Evolutionary conservation across 169 alveolate species (phyloP), one percentile per base, ranked within the genome.

Genomic region (Plasmodium adleri): DNA sequence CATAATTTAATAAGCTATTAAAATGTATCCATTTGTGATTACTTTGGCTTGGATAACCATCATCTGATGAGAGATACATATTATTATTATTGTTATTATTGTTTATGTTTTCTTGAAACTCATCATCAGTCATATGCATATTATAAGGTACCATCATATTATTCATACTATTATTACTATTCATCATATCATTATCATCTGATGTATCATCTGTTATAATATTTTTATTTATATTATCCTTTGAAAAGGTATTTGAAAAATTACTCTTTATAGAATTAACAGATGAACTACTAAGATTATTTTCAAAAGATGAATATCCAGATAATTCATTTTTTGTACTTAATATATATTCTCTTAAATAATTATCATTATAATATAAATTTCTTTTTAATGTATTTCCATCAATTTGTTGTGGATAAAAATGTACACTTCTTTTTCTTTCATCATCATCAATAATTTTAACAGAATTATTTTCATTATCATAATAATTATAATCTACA

Each of bases 1-100:
- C 92, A 43, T 71, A 47, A 59, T 71, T 71, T 39, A 49, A 49
- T 64, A 86, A 39, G 60, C 92, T 71, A 47, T 86, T 64, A 1
- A 59, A 58, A 70, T 86, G 45, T 39, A 71, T 60, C 92, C 92
- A 86, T 10, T 86, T 86, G n/a, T 86, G 70, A 28, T 47, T 71
- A 6, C 58, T 28, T 32, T 60, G 22, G 52, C 26, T 49, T 28
- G 26, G 63, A 8, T 71, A 59, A 54, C 70, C 72, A 68, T 85
- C 87, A 39, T 85, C 92, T 5, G 86, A 64, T 22, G 87, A 86
- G 4, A 54, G 7, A 13, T 71, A 32, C 43, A 64, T 75, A 12
- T 45, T 54, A 63, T 76, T 76, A 22, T 76, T 56, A 6, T 13
- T 20, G 47, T 50, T 60, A 22, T n/a, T 15, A 22, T 15, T 22